Evolutionary conservation across 176 grass and related monocot genomes (phyloP).

Genomic region (Phyllostachys edulis): DNA sequence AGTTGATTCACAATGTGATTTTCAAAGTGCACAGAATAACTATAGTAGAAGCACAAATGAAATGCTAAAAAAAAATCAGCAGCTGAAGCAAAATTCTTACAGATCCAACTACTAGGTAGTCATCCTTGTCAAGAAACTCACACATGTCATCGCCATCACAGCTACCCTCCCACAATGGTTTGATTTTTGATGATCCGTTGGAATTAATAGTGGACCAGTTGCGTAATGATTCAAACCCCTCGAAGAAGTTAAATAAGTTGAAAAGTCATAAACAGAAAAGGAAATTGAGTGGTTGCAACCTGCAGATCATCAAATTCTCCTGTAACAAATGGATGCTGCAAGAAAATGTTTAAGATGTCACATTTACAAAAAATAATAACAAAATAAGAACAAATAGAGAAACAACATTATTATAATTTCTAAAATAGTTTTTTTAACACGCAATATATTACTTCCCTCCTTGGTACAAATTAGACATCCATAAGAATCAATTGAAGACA

Average conservation of each 20-base stretch:
- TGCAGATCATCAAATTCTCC: no score
- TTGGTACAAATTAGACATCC: no score
- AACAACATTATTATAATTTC: background rate
- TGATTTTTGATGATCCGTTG: slow-evolving; percentile 44
- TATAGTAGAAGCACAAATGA: slow-evolving; percentile 18
- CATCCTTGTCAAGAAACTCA: slow-evolving; percentile 63
- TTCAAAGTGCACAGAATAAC: background rate
- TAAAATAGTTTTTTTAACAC: slow-evolving; percentile 7
- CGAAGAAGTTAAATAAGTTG: slow-evolving; percentile 32
- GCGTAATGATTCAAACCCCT: slow-evolving; percentile 46
- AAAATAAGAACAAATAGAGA: slow-evolving; percentile 34
- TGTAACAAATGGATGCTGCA: slow-evolving; percentile 94
- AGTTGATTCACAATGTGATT: background rate
- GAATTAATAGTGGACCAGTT: slow-evolving; percentile 53
- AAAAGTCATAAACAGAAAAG: background rate
- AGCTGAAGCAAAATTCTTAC: slow-evolving; percentile 57
- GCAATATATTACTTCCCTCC: background rate
- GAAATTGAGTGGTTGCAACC: no score
- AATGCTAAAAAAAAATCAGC: slow-evolving; percentile 29
- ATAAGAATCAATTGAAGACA: no score
- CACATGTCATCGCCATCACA: slow-evolving; percentile 78
- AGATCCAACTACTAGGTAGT: slow-evolving; percentile 59
- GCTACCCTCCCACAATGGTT: slow-evolving; percentile 61
- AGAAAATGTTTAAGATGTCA: slow-evolving; percentile 46
- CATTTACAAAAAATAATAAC: slow-evolving; percentile 29